Conservation (phyloP, 1,284 basidiomycete species). For the Termitomyces sp. region DNA sequence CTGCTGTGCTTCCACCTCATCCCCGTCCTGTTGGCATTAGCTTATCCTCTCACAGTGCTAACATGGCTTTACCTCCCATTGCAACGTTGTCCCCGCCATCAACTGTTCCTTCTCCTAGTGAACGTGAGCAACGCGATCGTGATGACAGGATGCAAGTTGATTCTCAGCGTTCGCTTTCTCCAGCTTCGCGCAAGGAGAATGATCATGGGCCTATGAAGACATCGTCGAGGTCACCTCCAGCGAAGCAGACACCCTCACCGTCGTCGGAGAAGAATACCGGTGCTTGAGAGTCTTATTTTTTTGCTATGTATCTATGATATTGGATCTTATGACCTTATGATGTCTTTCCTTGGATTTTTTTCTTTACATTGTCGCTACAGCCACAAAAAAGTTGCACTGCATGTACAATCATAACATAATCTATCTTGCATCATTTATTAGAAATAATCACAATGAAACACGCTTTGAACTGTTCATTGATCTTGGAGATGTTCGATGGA, state of each 20-base stretch:
- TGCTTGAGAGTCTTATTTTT: conserved; percentile 2
- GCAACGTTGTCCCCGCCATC: conserved; percentile 58
- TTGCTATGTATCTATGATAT: background rate
- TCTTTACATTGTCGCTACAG: background rate
- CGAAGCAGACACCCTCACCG: conserved; percentile 45
- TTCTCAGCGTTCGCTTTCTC: conserved; percentile 38
- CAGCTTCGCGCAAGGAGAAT: conserved; percentile 45
- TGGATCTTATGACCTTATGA: conserved; percentile 4
- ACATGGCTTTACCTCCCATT: conserved; percentile 56
- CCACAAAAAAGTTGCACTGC: conserved; percentile 4
- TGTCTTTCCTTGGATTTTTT: background rate
- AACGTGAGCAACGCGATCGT: conserved; percentile 35
- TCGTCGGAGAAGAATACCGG: conserved; percentile 16
- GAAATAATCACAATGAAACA: background rate
- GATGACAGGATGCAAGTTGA: conserved; percentile 53
- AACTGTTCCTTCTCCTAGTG: conserved; percentile 46
- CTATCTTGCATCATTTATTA: conserved; percentile 12
- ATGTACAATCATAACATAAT: conserved; percentile 11
- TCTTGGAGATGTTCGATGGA: background rate
- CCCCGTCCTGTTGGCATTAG: conserved; percentile 63
- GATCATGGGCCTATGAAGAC: conserved; percentile 14
- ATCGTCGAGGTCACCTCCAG: conserved; percentile 34
- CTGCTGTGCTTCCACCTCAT: conserved; percentile 60
- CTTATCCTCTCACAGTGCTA: conserved; percentile 25
- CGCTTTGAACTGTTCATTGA: background rate